A percentile compares a stretch with the other conserved stretches of the same genome.
phyloP scores from a whole-genome alignment of 129 eudicot genomes.

The Sambucus nigra region DNA sequence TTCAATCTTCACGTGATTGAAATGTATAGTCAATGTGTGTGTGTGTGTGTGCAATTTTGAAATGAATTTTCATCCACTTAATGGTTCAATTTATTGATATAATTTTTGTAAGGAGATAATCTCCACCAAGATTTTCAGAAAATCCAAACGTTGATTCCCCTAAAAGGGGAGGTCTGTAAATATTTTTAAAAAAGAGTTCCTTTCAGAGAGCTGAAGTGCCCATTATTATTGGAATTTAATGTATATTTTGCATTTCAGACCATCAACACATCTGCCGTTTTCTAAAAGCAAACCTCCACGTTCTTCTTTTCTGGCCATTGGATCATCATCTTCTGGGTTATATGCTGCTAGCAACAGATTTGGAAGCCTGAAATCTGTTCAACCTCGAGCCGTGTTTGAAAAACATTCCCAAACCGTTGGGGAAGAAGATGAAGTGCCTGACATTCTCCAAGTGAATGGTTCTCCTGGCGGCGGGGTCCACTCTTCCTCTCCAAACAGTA shows the following conservation, averaged over 20 bases:
- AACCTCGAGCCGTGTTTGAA: conserved; percentile 29
- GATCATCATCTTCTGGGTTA: conserved; percentile 26
- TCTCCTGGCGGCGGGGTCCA: conserved; percentile 56
- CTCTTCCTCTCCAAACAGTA: conserved; percentile 70
- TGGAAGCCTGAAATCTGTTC: conserved; percentile 33
- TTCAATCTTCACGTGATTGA: no score
- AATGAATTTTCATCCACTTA: no score
- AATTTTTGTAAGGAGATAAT: no score
- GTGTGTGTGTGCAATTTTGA: no score
- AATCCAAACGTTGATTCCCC: no score
- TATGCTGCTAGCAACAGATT: conserved; percentile 30
- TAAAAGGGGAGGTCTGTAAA: no score
- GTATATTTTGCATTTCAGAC: conserved; percentile 17
- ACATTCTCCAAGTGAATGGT: conserved; percentile 45
- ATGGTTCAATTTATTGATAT: no score
- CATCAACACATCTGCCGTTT: conserved; percentile 28
- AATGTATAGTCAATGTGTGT: no score
- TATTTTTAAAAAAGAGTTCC: neutral
- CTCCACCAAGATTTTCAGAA: no score
- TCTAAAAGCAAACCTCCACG: conserved; percentile 74
- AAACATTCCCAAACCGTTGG: conserved; percentile 35
- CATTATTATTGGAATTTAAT: neutral
- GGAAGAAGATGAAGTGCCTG: conserved; percentile 60
- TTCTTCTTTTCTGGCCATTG: conserved; percentile 41
- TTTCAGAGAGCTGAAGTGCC: no score